Conservation (phyloP, 257 asterid species). For the Primulina huaijiensis region DNA sequence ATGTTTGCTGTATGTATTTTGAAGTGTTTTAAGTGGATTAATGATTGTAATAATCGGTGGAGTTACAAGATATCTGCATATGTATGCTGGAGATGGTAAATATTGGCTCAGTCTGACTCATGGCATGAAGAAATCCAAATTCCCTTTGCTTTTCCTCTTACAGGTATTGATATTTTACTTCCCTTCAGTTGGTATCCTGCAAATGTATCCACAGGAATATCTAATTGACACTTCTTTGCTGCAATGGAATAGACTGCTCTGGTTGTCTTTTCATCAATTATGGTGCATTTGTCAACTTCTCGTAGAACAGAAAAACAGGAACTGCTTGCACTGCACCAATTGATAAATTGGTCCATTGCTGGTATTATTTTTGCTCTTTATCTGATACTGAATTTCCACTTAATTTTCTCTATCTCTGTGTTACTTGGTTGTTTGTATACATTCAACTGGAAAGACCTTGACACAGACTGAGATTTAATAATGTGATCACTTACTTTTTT, state of each 20-base stretch:
- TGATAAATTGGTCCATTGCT: conserved; percentile 83
- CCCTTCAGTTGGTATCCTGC: conserved; percentile 17
- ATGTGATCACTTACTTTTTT: background rate
- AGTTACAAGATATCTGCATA: conserved; percentile 57
- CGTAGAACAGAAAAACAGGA: conserved; percentile 83
- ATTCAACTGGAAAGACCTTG: background rate
- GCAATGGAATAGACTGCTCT: conserved; percentile 53
- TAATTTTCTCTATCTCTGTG: conserved; percentile 5
- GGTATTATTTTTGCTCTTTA: conserved; percentile 44
- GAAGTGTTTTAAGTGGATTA: conserved; percentile 68
- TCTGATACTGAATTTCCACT: conserved; percentile 6
- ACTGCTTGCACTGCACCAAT: conserved; percentile 72
- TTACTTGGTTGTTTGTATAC: conserved; percentile 3
- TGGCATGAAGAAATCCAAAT: conserved; percentile 47
- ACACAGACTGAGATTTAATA: conserved; percentile 3
- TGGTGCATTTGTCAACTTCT: conserved; percentile 66
- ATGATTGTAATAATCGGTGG: conserved; percentile 65
- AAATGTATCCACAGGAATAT: conserved; percentile 17
- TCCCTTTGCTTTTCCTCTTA: conserved; percentile 56
- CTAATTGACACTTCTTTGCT: conserved; percentile 20
- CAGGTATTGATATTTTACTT: conserved; percentile 54
- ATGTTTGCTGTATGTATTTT: conserved; percentile 10
- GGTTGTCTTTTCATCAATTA: conserved; percentile 67
- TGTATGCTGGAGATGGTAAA: conserved; percentile 45
- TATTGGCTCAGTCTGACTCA: conserved; percentile 51